Evolutionary conservation across 208 protist species (phyloP), one percentile per base, ranked within the genome.

Genomic region (Acanthamoeba healyi): DNA sequence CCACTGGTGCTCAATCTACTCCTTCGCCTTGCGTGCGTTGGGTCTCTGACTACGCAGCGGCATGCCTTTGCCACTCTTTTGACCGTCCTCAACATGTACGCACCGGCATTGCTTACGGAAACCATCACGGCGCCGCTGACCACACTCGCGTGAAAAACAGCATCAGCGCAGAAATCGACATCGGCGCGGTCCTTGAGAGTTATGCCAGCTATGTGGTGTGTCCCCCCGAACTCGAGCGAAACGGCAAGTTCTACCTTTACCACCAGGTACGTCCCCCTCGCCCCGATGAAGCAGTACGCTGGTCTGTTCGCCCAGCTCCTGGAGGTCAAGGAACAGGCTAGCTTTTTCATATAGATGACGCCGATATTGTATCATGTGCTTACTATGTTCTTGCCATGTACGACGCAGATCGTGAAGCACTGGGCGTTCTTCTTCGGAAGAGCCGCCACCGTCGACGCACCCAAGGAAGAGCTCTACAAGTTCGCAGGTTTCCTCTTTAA

Each of bases 401-500:
- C 22, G 12, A 3, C 12, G 10, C 77, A 58, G 44, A 86, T 86
- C n/a, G 46, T 54, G 2, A 86, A 86, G 46, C 77, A 86, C 34
- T 86, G 77, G 77, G 46, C 44, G 12, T 86, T 61, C 40, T 58
- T 86, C 46, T 58, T 86, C 26, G 34, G 24, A 12, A 29, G 34
- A n/a, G 44, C 24, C 29, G 15, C 34, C 40, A n/a, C 9, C 34
- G 40, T 24, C n/a, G 46, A 86, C 26, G 24, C 77, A 10, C 46
- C n/a, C 40, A 86, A 86, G 42, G 84, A 91, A 56, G 56, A 91
- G 58, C 34, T 63, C 36, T 70, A 70, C 40, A 58, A 91, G 38
- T 67, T 70, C 26, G 84, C 84, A 9, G 22, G 49, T 12, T 91
- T 91, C 58, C 40, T 91, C 26, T 91, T 91, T 29, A 91, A 67